phyloP scores from a whole-genome alignment of 495 filamentous ascomycete species.

The Haplographium delicatum region DNA sequence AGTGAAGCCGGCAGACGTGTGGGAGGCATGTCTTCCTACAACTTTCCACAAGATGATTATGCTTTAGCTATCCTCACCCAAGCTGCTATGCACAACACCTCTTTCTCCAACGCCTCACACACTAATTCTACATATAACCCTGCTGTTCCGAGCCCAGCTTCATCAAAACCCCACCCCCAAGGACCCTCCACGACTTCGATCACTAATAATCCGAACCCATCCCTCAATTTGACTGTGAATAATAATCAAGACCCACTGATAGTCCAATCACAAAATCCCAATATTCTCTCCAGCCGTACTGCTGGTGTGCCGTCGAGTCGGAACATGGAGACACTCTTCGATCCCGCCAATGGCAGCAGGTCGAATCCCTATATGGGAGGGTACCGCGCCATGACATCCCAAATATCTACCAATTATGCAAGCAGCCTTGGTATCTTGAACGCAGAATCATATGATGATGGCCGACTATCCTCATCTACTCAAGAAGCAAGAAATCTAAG shows the following conservation, averaged over 20 bases:
- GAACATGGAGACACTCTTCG: conserved; percentile 19
- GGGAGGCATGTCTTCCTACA: no score
- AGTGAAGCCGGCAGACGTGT: not conserved
- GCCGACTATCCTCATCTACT: conserved; percentile 4
- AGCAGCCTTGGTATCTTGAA: conserved; percentile 41
- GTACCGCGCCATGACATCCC: conserved; percentile 10
- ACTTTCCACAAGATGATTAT: conserved; percentile 18
- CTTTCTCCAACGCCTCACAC: not conserved
- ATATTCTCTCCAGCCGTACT: conserved; percentile 3
- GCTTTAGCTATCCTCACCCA: conserved; percentile 21
- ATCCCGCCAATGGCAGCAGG: not conserved
- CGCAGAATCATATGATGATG: conserved; percentile 42
- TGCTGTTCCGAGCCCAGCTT: not conserved
- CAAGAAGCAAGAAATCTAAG: not conserved
- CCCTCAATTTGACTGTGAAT: not conserved
- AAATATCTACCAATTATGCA: conserved; percentile 14
- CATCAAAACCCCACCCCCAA: conserved; percentile 1
- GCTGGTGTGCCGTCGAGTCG: not conserved
- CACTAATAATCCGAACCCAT: conserved; percentile 16
- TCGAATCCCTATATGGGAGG: conserved; percentile 10
- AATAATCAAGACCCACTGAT: not conserved
- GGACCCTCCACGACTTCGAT: conserved; percentile 2
- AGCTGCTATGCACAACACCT: conserved; percentile 14
- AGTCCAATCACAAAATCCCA: not conserved
- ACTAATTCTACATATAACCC: conserved; percentile 7